Evolutionary conservation across 441 rosid genomes (phyloP), one percentile per base, ranked within the genome.

Genomic region (Croton laevigatus): DNA sequence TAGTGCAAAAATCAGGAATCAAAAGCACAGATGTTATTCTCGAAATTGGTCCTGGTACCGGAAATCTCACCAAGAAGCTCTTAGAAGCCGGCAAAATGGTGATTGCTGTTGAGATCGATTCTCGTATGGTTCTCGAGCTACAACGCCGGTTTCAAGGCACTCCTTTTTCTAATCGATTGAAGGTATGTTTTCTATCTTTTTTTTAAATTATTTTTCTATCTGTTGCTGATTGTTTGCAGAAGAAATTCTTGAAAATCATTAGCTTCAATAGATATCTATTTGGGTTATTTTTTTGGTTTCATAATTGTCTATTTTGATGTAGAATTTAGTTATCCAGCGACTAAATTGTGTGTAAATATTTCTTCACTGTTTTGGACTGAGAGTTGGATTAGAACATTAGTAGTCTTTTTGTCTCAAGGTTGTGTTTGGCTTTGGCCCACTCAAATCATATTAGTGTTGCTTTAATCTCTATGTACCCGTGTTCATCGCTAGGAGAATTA

Each of bases 41-140:
- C 61, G 97, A 93, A 83, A 93, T 91, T 51, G 96, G 96, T 76
- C 97, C 97, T 6, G 96, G 96, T 76, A 91, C 98, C 20, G 98
- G 97, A 36, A 91, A 93, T 61, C 84, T 93, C 22, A 93, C 98
- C 44, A 89, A 84, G 84, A 93, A 91, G 85, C 98, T 93, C 70
- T 85, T 93, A 5, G 93, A 91, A 76, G 93, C 89, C 44, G 96
- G 97, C 5, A 91, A 93, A 73, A 77, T 73, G 80, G 96, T 89
- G 54, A 80, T 89, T 73, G 98, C 98, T 34, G 79, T 93, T 32
- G 98, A 93, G 70, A 85, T 93, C 34, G 98, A 93, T 68, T 72
- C 91, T 37, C 96, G 97, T 44, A 91, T 93, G 98, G 94, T 94
- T 73, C 98, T 87, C 62, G 95, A 94, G 81, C 90, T 94, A 62